Percentiles rank a stretch among this genome's conserved stretches.
Evolutionary conservation across 192 early-diverging fungal genomes (phyloP).

Genomic region (Backusella macrospora): DNA sequence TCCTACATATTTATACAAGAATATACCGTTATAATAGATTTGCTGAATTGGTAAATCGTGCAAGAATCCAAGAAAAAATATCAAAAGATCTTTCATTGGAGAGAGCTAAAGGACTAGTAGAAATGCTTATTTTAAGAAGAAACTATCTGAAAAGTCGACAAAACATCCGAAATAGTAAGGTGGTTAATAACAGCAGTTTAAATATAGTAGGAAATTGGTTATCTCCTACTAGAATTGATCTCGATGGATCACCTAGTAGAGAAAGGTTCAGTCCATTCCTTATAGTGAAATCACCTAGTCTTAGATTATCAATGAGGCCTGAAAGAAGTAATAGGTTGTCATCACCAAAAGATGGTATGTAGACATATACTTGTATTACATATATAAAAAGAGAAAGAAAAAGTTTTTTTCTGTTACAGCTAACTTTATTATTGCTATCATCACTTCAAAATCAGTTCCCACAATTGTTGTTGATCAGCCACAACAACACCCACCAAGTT

Average conservation of each 20-base stretch:
- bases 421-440: neutral
- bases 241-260: neutral
- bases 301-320: neutral
- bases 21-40: slow-evolving; percentile 2
- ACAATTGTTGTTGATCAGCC: slow-evolving; percentile 5
- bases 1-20: neutral
- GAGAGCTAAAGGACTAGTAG: slow-evolving; percentile 11
- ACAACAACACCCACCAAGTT: neutral
- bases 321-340: neutral
- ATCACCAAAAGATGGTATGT: neutral
- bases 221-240: neutral
- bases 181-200: neutral
- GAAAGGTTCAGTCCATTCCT: neutral
- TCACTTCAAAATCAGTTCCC: neutral
- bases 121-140: slow-evolving; percentile 21
- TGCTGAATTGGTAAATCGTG: slow-evolving; percentile 21
- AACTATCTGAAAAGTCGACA: slow-evolving; percentile 17
- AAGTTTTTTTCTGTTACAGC: neutral
- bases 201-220: neutral
- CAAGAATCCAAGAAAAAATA: slow-evolving; percentile 22
- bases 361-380: neutral
- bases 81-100: slow-evolving; percentile 13
- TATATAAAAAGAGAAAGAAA: neutral
- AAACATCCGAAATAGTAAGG: neutral
- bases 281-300: neutral